Conservation (phyloP, 2,329 filamentous ascomycete genomes). For the Microsporum audouinii region DNA sequence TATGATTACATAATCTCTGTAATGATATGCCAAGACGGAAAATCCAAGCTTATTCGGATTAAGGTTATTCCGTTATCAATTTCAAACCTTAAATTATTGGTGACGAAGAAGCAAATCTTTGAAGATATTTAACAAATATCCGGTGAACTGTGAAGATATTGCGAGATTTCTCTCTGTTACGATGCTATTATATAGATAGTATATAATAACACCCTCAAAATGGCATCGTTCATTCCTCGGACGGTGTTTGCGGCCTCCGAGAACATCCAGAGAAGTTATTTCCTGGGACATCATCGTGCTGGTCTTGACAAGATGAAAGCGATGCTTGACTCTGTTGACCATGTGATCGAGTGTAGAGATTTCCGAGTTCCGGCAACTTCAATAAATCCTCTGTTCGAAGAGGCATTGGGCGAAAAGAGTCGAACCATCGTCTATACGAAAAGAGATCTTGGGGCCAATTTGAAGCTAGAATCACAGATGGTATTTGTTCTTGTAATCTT, state of each 20-base stretch:
- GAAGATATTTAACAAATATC: background rate
- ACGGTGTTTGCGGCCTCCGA: conserved; percentile 58
- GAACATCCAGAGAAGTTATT: conserved; percentile 80
- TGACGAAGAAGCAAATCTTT: background rate
- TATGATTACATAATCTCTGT: background rate
- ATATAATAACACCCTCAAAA: background rate
- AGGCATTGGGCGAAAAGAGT: conserved; percentile 57
- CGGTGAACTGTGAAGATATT: background rate
- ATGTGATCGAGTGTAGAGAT: conserved; percentile 91
- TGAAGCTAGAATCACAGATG: conserved; percentile 30
- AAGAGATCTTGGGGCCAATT: conserved; percentile 54
- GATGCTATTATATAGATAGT: background rate
- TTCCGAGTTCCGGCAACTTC: conserved; percentile 81
- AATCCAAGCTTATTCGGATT: background rate
- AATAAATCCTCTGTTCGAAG: conserved; percentile 80
- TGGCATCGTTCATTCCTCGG: conserved; percentile 57
- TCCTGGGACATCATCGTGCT: conserved; percentile 79
- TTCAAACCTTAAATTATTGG: background rate
- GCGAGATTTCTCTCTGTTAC: background rate
- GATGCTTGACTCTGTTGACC: conserved; percentile 65
- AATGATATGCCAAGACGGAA: background rate
- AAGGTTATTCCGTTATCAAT: conserved; percentile 1
- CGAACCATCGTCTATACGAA: conserved; percentile 88
- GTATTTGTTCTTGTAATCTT: conserved; percentile 22
- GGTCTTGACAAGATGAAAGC: conserved; percentile 74